These are phyloP conservation scores for Auricularia cornea DNA, from an alignment of 768 basidiomycete genomes.

Conservation along the genomic window DNA sequence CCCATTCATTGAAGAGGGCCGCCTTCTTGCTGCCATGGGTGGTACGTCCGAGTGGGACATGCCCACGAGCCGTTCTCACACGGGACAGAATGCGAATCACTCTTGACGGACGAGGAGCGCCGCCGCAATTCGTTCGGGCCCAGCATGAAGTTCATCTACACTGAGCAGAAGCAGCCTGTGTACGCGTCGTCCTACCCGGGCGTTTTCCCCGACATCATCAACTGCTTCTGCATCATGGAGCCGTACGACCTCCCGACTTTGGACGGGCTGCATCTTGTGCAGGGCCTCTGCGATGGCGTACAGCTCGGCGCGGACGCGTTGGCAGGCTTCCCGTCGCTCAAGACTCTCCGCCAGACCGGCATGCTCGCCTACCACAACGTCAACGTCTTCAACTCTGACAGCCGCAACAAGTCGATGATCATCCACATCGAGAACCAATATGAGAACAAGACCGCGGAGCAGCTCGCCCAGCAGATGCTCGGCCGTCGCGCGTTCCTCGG, in stretches of 20 bases:
- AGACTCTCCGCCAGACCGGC: conserved; percentile 76
- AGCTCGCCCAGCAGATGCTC: conserved; percentile 66
- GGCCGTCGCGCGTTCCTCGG: conserved; percentile 70
- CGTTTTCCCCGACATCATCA: conserved; percentile 84
- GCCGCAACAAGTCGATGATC: conserved; percentile 89
- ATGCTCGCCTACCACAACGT: conserved; percentile 79
- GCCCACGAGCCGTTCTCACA: background rate
- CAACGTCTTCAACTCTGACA: conserved; percentile 87
- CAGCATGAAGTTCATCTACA: conserved; percentile 72
- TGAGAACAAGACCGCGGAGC: conserved; percentile 58
- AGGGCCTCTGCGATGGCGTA: conserved; percentile 84
- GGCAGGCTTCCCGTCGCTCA: conserved; percentile 93
- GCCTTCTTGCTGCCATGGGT: conserved; percentile 76
- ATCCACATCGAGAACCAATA: conserved; percentile 72
- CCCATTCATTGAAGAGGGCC: conserved; percentile 84
- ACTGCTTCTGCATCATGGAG: conserved; percentile 72
- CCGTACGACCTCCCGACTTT: conserved; percentile 85
- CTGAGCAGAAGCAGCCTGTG: conserved; percentile 46
- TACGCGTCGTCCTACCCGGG: conserved; percentile 92
- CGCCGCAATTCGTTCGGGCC: conserved; percentile 69
- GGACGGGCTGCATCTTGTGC: conserved; percentile 71
- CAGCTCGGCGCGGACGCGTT: conserved; percentile 76
- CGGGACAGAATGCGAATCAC: conserved; percentile 61
- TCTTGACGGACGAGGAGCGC: conserved; percentile 67
- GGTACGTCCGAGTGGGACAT: conserved; percentile 36